Evolutionary conservation across 1,139 yeast genomes (phyloP), one percentile per base, ranked within the genome.

Genomic region (Kluyveromyces sp.): DNA sequence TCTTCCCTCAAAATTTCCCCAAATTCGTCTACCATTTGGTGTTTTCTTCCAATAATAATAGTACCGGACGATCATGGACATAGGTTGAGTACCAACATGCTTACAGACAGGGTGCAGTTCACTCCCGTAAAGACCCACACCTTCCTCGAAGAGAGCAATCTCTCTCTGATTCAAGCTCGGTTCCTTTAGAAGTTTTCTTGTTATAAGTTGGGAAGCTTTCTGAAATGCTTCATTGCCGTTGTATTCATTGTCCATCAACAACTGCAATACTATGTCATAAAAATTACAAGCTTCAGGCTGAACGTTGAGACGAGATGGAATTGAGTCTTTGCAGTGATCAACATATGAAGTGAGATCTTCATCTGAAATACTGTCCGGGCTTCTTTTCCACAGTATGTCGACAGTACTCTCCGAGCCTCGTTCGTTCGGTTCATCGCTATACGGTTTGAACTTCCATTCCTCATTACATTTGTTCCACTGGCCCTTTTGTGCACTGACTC

Each of bases 31-130:
- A 0, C 97, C 97, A 44, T 72, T 72, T 26, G 74, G 69, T 0
- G 96, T 81, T 61, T 89, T 89, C 63, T 89, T 89, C 97, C 97
- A 89, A 42, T 84, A 67, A 56, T 89, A 89, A 57, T 86, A 89
- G 58, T 74, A 89, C 43, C 96, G 66, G 1, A 89, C 96, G 49
- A 88, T 73, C 79, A 82, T 84, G 0, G 89, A 74, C 43, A 79
- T 68, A 0, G 86, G 70, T 52, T 84, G 94, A 0, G 88, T 73
- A 34, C 74, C 74, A 4, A 89, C 94, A 49, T 73, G 75, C 56
- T 79, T 75, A 52, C 64, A 76, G 0, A 86, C 94, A 2, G 84
- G 87, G 56, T 78, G 79, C 18, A 89, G 64, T 57, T 89, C 96
- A 58, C 87, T 80, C 6, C 96, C 97, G 59, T 75, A 75, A 46